Base-by-base conservation (phyloP, 2,329 filamentous ascomycete genomes). In the Zalaria obscura region DNA sequence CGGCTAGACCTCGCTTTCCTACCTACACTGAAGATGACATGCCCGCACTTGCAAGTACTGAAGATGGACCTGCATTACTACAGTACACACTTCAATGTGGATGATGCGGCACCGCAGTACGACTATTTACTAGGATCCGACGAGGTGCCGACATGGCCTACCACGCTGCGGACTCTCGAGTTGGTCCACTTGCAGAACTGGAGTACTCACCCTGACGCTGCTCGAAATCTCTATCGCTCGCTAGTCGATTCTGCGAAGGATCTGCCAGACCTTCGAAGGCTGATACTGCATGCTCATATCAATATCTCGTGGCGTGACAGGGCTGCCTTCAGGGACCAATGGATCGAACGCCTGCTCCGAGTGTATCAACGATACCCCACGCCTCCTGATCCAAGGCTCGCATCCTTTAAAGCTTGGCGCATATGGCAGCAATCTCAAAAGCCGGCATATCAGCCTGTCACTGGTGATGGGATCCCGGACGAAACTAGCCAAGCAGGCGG, bases 11-110 rank as follows among this genome's bases (percentile, higher is more conserved):
- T 95, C 34, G 75, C 72, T 0, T 95, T 94, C 52, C 67, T 91
- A 5, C 72, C 76, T 0, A 60, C 70, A 26, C 62, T 96, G 36
- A 76, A 73, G 11, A 58, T 64, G 3, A 70, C 73, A 2, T 94
- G 87, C 53, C 84, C 85, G 0, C 68, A 70, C 3, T 68, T 96
- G 4, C 68, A 80, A 52, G 70, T 74, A 25, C 66, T 96, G 33
- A 74, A 72, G 38, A 80, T 93, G 70, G 84, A 93, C 50, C 65
- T 93, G 40, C 79, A 76, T 9, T 91, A 87, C 53, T 88, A 78
- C 60, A 81, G 79, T 48, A 73, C 78, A 34, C 76, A 84, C 44
- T 67, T 72, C 40, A 74, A 72, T 38, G 76, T 78, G 48, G 75
- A 76, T 38, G 83, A 91, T 52, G 76, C 79, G 1, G 78, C 85